A percentile compares a stretch with the other conserved stretches of the same genome.
phyloP scores from a whole-genome alignment of 768 basidiomycete species.

The Boletus tomentosulus region DNA sequence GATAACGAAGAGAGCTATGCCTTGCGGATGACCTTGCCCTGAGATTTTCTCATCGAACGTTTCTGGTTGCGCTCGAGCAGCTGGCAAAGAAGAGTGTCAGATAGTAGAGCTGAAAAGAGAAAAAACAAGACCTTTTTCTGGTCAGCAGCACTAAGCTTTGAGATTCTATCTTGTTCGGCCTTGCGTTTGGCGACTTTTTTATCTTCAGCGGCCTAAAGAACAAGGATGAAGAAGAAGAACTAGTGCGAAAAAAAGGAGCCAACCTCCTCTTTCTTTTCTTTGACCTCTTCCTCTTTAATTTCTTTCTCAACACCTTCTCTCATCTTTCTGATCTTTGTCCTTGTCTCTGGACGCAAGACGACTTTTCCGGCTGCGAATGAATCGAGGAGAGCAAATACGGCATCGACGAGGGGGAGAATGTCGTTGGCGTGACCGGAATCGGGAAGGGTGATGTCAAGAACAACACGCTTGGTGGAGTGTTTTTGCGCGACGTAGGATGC shows the following conservation, averaged over 20 bases:
- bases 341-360: slow-evolving; percentile 77
- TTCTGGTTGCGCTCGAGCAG: slow-evolving; percentile 75
- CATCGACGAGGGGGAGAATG: slow-evolving; percentile 54
- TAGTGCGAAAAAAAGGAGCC: slow-evolving; percentile 6
- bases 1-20: slow-evolving; percentile 5
- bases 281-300: slow-evolving; percentile 62
- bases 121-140: slow-evolving; percentile 65
- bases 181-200: slow-evolving; percentile 70
- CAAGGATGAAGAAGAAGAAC: neutral
- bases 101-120: neutral
- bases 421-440: slow-evolving; percentile 43
- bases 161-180: slow-evolving; percentile 68
- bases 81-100: slow-evolving; percentile 29
- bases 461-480: slow-evolving; percentile 58
- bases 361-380: slow-evolving; percentile 44
- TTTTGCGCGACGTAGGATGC: slow-evolving; percentile 40
- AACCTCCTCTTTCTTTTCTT: slow-evolving; percentile 70
- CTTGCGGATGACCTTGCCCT: slow-evolving; percentile 51
- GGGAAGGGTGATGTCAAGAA: slow-evolving; percentile 62
- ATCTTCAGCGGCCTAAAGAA: slow-evolving; percentile 51
- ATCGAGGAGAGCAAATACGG: slow-evolving; percentile 76
- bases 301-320: slow-evolving; percentile 69
- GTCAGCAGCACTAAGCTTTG: slow-evolving; percentile 71
- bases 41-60: slow-evolving; percentile 62
- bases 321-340: slow-evolving; percentile 65